These are phyloP conservation scores for Leccinum uliginosum DNA, from an alignment of 768 basidiomycete species.

Conservation along the genomic window DNA sequence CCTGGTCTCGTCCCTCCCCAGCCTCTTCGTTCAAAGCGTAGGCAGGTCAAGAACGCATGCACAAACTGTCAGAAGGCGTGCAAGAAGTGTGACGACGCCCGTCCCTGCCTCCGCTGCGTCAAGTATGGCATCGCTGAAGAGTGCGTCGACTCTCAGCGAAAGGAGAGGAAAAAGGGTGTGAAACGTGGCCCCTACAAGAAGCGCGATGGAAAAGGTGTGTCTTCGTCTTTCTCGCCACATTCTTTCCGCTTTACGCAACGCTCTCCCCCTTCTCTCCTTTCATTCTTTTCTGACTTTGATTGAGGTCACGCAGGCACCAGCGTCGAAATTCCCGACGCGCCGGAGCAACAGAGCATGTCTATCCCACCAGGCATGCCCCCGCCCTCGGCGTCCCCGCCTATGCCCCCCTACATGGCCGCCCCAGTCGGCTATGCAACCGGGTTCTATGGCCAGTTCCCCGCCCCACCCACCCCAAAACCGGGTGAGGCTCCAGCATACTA, in stretches of 20 bases:
- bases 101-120: conserved; percentile 90
- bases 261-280: background rate
- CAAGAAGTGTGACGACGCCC: conserved; percentile 89
- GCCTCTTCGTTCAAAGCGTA: conserved; percentile 67
- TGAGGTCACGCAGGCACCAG: conserved; percentile 57
- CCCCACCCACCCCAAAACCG: conserved; percentile 45
- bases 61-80: conserved; percentile 89
- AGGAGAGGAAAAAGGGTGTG: conserved; percentile 86
- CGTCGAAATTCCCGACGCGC: conserved; percentile 43
- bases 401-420: conserved; percentile 47
- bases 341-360: conserved; percentile 39
- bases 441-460: conserved; percentile 54
- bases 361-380: conserved; percentile 41
- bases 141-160: conserved; percentile 87
- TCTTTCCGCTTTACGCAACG: conserved; percentile 18
- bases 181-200: conserved; percentile 93
- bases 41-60: conserved; percentile 89
- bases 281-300: conserved; percentile 41
- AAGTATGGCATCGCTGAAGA: conserved; percentile 85
- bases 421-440: conserved; percentile 50
- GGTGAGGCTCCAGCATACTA: conserved; percentile 49
- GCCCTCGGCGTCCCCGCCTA: conserved; percentile 43
- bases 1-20: conserved; percentile 42
- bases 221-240: conserved; percentile 28
- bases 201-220: conserved; percentile 85